Evolutionary conservation across 208 protist genomes (phyloP).

Genomic region (Leishmania braziliensis): DNA sequence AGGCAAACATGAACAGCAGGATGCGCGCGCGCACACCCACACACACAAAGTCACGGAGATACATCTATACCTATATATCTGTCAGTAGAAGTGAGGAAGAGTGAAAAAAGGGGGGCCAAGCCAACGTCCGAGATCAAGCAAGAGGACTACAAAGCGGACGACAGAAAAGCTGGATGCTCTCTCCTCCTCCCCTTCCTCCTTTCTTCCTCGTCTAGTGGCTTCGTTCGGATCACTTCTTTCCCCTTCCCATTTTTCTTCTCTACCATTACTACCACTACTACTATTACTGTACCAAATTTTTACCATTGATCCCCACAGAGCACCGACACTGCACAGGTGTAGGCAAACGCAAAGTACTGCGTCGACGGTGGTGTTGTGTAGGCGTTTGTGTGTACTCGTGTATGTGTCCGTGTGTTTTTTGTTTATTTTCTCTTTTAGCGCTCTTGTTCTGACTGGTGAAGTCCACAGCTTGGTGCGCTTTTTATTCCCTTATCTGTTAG

Average conservation of each 20-base stretch:
- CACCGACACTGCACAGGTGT: not conserved
- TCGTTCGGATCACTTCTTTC: not conserved
- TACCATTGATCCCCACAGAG: not conserved
- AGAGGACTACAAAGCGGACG: not conserved
- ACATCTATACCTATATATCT: not conserved
- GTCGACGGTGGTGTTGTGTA: not conserved
- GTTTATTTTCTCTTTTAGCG: not conserved
- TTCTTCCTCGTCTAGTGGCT: not conserved
- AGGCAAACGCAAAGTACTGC: not conserved
- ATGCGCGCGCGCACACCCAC: not conserved
- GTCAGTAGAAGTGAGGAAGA: not conserved
- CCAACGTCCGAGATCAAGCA: not conserved
- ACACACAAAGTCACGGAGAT: not conserved
- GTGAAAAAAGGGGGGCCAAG: not conserved
- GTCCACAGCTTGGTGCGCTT: not conserved
- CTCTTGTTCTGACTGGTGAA: not conserved
- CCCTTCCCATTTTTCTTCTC: not conserved
- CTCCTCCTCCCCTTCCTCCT: not conserved
- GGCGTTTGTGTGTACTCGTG: not conserved
- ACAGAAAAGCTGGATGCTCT: not conserved
- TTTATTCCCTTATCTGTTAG: not conserved
- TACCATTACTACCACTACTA: not conserved
- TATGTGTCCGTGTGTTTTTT: not conserved
- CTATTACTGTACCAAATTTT: not conserved
- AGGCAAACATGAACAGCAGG: not conserved